phyloP scores from a whole-genome alignment of 2,329 filamentous ascomycete species.

The Arthrobotrys musiformis region DNA sequence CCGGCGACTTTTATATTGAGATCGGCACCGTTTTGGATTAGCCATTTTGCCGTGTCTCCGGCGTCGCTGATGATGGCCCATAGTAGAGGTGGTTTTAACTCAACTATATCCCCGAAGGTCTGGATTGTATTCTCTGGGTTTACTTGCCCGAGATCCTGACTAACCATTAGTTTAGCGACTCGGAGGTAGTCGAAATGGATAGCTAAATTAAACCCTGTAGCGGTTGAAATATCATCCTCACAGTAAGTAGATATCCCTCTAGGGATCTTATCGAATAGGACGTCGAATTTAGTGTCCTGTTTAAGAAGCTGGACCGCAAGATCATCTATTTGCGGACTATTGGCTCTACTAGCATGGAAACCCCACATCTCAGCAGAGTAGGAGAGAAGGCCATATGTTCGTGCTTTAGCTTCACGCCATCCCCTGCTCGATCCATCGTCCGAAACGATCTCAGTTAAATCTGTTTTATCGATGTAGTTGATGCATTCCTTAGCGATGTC shows the following conservation, averaged over 20 bases:
- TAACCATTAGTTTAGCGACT: conserved; percentile 4
- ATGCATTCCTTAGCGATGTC: conserved; percentile 32
- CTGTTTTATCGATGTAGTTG: background rate
- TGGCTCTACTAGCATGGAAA: conserved; percentile 20
- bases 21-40: conserved; percentile 13
- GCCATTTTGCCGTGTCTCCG: background rate
- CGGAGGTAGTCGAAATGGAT: conserved; percentile 26
- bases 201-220: conserved; percentile 16
- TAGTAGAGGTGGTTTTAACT: conserved; percentile 9
- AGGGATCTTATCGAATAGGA: conserved; percentile 3
- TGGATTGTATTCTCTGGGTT: background rate
- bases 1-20: conserved; percentile 1
- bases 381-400: conserved; percentile 12
- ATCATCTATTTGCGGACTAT: conserved; percentile 8
- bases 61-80: conserved; percentile 22
- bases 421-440: conserved; percentile 9
- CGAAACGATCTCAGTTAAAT: conserved; percentile 1
- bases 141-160: background rate
- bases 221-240: conserved; percentile 8
- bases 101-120: background rate
- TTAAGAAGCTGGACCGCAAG: conserved; percentile 19
- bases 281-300: background rate
- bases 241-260: background rate
- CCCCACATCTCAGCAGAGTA: conserved; percentile 32
- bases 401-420: conserved; percentile 4